phyloP scores from a whole-genome alignment of 2,329 filamentous ascomycete species.

The Aspergillus pseudoviridinutans region DNA sequence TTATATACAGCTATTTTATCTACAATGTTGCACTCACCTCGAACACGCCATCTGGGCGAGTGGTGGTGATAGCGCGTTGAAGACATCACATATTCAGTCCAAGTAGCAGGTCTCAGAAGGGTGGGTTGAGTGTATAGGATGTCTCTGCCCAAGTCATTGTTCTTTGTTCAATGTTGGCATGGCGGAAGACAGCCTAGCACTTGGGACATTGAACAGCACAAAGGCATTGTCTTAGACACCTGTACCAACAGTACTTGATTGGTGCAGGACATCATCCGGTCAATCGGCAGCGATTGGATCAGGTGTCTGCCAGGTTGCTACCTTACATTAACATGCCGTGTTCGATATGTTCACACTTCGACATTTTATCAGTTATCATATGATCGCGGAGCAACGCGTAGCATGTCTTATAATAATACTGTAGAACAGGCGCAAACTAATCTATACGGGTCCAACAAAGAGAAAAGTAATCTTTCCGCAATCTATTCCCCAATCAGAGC shows the following conservation, averaged over 20 bases:
- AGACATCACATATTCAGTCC: background rate
- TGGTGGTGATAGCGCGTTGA: background rate
- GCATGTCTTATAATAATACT: background rate
- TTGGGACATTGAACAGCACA: background rate
- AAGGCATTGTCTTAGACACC: background rate
- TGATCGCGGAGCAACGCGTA: too few relatives aligned
- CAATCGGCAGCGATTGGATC: background rate
- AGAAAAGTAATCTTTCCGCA: background rate
- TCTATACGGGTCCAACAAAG: background rate
- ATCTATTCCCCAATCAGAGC: slow-evolving; percentile 31
- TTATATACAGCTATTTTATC: background rate
- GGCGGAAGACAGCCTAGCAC: background rate
- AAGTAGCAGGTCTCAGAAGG: background rate
- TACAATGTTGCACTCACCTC: background rate
- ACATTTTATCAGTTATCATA: background rate
- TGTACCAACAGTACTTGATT: background rate
- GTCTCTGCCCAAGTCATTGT: background rate
- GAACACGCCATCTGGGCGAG: background rate
- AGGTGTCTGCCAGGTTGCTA: background rate
- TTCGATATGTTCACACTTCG: background rate
- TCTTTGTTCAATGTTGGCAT: background rate
- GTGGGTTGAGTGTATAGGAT: background rate
- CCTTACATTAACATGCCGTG: background rate
- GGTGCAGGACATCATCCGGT: background rate
- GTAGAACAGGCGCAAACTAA: background rate